These are phyloP conservation scores for Bipolaris cookei DNA, from an alignment of 2,329 filamentous ascomycete species.

Conservation along the genomic window DNA sequence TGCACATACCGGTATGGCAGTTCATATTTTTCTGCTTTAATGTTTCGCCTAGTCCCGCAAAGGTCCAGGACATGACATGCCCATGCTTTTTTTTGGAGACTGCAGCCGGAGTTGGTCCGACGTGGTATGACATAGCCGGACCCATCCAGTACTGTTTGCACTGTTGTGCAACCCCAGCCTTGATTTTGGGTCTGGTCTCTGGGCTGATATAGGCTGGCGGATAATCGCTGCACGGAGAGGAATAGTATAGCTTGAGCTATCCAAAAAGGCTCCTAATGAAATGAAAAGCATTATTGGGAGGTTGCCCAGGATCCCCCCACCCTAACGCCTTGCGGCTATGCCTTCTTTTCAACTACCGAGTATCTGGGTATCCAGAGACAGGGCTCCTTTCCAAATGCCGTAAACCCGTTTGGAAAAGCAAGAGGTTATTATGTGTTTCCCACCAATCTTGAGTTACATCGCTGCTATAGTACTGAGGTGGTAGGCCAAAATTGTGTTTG, in stretches of 20 bases:
- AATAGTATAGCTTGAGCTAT: background rate
- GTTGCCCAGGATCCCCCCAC: background rate
- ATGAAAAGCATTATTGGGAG: background rate
- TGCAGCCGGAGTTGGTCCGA: background rate
- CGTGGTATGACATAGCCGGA: constrained; percentile 21
- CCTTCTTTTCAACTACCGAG: background rate
- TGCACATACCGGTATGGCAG: background rate
- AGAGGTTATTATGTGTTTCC: no score
- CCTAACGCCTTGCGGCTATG: background rate
- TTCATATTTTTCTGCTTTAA: background rate
- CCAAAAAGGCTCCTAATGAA: background rate
- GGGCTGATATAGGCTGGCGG: constrained; percentile 8
- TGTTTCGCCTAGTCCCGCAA: background rate
- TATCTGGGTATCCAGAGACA: no score
- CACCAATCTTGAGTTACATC: no score
- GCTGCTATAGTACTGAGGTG: no score
- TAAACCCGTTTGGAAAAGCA: no score
- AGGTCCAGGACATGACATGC: background rate
- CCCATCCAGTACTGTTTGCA: constrained; percentile 23
- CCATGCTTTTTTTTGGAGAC: background rate
- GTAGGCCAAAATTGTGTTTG: no score
- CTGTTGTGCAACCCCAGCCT: constrained; percentile 21
- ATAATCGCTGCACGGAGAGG: background rate
- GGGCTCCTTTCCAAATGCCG: no score
- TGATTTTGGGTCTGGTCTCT: constrained; percentile 22